Conservation (phyloP, 2,329 filamentous ascomycete genomes). For the Colletotrichum lindemuthianum region DNA sequence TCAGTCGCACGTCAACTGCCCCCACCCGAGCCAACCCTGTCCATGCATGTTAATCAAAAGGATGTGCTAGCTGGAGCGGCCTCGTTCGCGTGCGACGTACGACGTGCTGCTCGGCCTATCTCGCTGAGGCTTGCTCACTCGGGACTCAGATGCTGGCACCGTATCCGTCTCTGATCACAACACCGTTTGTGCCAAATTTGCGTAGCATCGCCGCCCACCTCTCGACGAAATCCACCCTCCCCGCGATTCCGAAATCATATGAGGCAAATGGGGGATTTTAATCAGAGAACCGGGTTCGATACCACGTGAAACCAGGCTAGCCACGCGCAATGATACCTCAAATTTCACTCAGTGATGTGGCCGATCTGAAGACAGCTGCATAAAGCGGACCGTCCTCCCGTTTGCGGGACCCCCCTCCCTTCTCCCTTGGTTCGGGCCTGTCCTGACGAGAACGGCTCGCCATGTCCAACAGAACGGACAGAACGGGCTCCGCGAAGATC, state of each 20-base stretch:
- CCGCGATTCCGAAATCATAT: conserved; percentile 20
- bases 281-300: conserved; percentile 2
- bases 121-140: too few relatives aligned
- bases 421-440: not conserved
- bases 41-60: conserved; percentile 17
- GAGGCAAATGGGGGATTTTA: not conserved
- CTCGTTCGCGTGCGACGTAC: too few relatives aligned
- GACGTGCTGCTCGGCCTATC: too few relatives aligned
- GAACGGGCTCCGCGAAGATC: conserved; percentile 24
- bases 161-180: not conserved
- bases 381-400: conserved; percentile 20
- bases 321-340: conserved; percentile 10
- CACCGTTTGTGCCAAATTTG: not conserved
- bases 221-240: not conserved
- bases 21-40: conserved; percentile 21
- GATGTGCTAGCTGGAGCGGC: not conserved
- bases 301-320: conserved; percentile 14
- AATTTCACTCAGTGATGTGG: not conserved
- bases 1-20: conserved; percentile 7
- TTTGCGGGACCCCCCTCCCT: not conserved
- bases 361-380: conserved; percentile 10
- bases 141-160: too few relatives aligned
- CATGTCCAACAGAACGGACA: conserved; percentile 27
- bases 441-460: conserved; percentile 13
- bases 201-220: not conserved